phyloP scores from a whole-genome alignment of 176 grass and related monocot genomes.

The Oropetium thomaeum region DNA sequence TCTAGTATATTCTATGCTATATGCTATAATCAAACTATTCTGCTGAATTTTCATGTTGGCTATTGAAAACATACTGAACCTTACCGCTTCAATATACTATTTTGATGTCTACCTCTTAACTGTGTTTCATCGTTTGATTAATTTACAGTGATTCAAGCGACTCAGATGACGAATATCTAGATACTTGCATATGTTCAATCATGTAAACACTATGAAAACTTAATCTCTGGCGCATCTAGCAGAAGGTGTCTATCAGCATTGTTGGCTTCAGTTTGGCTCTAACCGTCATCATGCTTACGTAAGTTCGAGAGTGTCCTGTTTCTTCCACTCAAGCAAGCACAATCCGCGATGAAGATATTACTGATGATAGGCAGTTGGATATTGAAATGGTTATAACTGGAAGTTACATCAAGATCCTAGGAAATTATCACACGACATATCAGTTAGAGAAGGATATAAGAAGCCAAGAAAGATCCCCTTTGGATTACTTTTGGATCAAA shows the following conservation, averaged over 20 bases:
- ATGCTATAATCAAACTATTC: background rate
- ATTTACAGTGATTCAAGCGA: slow-evolving; percentile 67
- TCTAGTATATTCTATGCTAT: background rate
- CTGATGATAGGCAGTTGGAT: slow-evolving; percentile 1
- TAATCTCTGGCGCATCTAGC: slow-evolving; percentile 16
- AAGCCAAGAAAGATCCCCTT: background rate
- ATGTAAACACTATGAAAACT: slow-evolving; percentile 54
- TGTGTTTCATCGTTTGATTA: background rate
- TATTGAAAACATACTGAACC: background rate
- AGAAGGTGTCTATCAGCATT: slow-evolving; percentile 26
- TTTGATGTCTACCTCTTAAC: slow-evolving; percentile 10
- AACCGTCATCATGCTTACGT: slow-evolving; percentile 20
- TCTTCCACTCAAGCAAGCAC: background rate
- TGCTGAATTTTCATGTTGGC: background rate
- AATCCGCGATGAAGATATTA: background rate
- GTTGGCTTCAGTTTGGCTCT: slow-evolving; percentile 16
- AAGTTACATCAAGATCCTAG: slow-evolving; percentile 9
- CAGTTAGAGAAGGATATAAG: slow-evolving; percentile 1
- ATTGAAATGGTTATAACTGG: slow-evolving; percentile 2
- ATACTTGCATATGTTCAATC: slow-evolving; percentile 72
- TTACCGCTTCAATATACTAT: background rate
- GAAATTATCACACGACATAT: slow-evolving; percentile 11
- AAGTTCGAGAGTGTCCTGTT: slow-evolving; percentile 19
- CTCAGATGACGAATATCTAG: slow-evolving; percentile 73
- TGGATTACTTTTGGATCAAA: background rate